Conservation (phyloP, 1,284 basidiomycete species). For the Malassezia globosa region DNA sequence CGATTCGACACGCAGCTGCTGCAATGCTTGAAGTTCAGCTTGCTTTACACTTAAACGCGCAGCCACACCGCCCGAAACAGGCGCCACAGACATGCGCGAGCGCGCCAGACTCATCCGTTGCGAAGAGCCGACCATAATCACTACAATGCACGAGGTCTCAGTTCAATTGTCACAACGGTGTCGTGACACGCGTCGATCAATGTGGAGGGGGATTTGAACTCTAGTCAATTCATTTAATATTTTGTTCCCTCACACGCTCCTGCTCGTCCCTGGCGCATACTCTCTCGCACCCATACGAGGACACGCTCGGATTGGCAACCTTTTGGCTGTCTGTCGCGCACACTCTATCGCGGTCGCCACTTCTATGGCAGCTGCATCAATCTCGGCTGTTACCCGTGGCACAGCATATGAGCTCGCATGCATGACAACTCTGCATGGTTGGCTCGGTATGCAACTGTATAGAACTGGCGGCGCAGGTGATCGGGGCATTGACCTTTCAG, state of each 20-base stretch:
- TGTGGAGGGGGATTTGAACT: no score
- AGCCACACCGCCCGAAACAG: conserved; percentile 1
- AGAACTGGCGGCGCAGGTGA: conserved; percentile 67
- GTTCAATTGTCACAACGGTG: neutral
- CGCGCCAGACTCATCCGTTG: conserved; percentile 16
- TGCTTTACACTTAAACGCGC: conserved; percentile 31
- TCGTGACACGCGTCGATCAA: neutral
- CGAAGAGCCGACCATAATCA: neutral
- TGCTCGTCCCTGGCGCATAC: no score
- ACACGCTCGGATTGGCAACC: neutral
- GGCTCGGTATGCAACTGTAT: conserved; percentile 65
- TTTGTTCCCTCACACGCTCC: no score
- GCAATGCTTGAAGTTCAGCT: conserved; percentile 37
- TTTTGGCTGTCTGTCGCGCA: neutral
- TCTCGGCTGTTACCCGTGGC: conserved; percentile 54
- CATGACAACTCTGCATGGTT: conserved; percentile 54
- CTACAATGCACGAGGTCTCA: neutral
- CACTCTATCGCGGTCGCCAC: neutral
- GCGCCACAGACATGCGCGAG: conserved; percentile 16
- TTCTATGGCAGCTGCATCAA: neutral
- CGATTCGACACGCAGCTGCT: conserved; percentile 33
- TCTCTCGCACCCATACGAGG: no score
- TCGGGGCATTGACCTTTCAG: conserved; percentile 74
- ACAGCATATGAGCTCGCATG: conserved; percentile 65
- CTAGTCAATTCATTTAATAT: no score